Conservation (phyloP, 2,329 filamentous ascomycete species). For the Aspergillus calidoustus region DNA sequence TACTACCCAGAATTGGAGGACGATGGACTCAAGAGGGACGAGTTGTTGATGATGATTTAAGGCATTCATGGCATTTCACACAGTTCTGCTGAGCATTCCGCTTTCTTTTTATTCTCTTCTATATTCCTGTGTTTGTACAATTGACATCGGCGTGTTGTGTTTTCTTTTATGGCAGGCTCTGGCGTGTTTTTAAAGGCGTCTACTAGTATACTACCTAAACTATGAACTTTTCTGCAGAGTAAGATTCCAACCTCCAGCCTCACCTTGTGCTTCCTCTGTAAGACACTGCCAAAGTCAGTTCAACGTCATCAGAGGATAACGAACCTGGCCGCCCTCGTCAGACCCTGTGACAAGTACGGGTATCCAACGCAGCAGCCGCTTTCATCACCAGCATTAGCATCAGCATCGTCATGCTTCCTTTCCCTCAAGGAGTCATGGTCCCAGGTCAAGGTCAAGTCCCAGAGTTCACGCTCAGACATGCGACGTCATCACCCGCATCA, state of each 20-base stretch:
- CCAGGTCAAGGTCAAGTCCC: too few relatives aligned
- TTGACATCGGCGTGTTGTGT: slow-evolving; percentile 4
- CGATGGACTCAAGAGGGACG: slow-evolving; percentile 75
- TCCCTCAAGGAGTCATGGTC: background rate
- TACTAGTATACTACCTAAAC: background rate
- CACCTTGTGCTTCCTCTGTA: background rate
- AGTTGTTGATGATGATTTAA: slow-evolving; percentile 82
- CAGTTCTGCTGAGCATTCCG: slow-evolving; percentile 17
- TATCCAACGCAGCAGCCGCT: background rate
- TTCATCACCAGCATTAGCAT: background rate
- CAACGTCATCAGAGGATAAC: background rate
- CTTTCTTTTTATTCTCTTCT: slow-evolving; percentile 13
- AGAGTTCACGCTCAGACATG: background rate
- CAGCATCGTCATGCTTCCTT: background rate
- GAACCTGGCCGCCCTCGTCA: background rate
- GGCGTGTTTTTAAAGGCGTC: slow-evolving; percentile 6
- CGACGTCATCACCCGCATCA: background rate
- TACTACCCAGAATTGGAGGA: slow-evolving; percentile 90
- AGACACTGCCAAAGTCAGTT: background rate
- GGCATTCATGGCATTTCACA: slow-evolving; percentile 14
- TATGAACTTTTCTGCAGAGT: background rate
- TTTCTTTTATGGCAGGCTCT: slow-evolving; percentile 9
- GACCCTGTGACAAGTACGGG: background rate
- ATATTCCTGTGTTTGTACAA: background rate
- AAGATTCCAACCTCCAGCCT: background rate